phyloP scores from a whole-genome alignment of 371 early-diverging fungal genomes.

The Mucor mucedo region DNA sequence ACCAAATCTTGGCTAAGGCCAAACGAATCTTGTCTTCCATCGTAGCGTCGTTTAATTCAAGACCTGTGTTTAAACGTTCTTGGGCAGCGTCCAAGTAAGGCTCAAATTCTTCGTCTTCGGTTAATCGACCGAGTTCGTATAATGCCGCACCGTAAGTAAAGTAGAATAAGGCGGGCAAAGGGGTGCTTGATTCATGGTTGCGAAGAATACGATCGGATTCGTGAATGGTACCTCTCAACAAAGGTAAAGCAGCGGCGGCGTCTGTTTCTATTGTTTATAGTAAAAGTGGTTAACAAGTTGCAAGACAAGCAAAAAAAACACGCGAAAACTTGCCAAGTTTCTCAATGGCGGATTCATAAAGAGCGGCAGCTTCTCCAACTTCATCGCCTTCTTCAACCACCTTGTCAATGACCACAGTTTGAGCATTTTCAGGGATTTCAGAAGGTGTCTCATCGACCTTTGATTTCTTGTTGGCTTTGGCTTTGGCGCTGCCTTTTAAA shows the following conservation, averaged over 20 bases:
- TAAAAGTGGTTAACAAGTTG: too few species aligned
- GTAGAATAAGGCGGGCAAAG: slow-evolving; percentile 55
- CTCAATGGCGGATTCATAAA: slow-evolving; percentile 48
- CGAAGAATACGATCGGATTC: slow-evolving; percentile 68
- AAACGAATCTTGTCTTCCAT: slow-evolving; percentile 32
- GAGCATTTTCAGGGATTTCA: slow-evolving; percentile 43
- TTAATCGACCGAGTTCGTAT: slow-evolving; percentile 55
- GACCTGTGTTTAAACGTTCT: slow-evolving; percentile 41
- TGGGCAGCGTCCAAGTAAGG: slow-evolving; percentile 52
- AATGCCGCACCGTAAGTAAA: slow-evolving; percentile 62
- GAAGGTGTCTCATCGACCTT: slow-evolving; percentile 28
- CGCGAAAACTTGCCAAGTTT: slow-evolving; percentile 38
- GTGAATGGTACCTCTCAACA: slow-evolving; percentile 64
- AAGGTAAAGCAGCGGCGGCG: slow-evolving; percentile 38
- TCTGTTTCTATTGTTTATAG: slow-evolving; percentile 19
- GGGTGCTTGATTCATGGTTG: slow-evolving; percentile 44
- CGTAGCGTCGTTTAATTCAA: slow-evolving; percentile 15
- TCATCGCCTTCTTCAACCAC: slow-evolving; percentile 59
- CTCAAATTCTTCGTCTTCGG: slow-evolving; percentile 50
- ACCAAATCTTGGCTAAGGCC: slow-evolving; percentile 43
- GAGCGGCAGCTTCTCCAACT: slow-evolving; percentile 51
- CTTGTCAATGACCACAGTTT: slow-evolving; percentile 56
- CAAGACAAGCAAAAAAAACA: neutral
- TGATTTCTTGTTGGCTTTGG: slow-evolving; percentile 46
- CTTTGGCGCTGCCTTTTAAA: slow-evolving; percentile 41